Evolutionary conservation across 2,329 filamentous ascomycete genomes (phyloP), one percentile per base, ranked within the genome.

Genomic region (Botrytis squamosa): DNA sequence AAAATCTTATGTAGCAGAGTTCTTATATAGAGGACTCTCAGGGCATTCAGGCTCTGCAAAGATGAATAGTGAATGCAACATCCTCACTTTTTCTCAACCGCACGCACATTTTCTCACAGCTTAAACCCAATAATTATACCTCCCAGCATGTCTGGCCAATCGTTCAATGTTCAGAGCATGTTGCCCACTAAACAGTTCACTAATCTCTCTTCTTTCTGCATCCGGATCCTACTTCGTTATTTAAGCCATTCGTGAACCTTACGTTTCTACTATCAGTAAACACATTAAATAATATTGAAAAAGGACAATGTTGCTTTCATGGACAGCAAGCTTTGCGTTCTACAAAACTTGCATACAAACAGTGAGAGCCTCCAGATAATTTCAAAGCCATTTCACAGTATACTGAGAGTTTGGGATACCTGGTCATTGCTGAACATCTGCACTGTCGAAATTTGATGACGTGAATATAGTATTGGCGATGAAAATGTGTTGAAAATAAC

Each of bases 31-130:
- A 40, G 36, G 1, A 7, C 0, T n/a, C 5, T 5, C 12, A 18
- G 14, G 9, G 5, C 6, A 25, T 18, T 40, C 10, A 0, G n/a
- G 36, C 59, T n/a, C 10, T 2, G 0, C 1, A 18, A n/a, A 7
- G 12, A 1, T 5, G 59, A 2, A n/a, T 5, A 62, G 59, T n/a
- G 22, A 40, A 40, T 38, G 1, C 3, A 40, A 16, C 6, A 8
- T 40, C 22, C 9, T 16, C 22, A 8, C 4, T 38, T 38, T 4
- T 36, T 9, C 10, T 22, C 33, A 38, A 7, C 12, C 9, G 1
- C 33, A 62, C 10, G 10, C 36, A 40, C 5, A 16, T 25, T 5
- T 18, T 62, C 6, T 60, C 29, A 36, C 18, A 22, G 0, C 3
- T 60, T 6, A 10, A 4, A 20, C 29, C 8, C 29, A 10, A 10